Evolutionary conservation across 768 basidiomycete genomes (phyloP).

Genomic region (Agaricus subrufescens): DNA sequence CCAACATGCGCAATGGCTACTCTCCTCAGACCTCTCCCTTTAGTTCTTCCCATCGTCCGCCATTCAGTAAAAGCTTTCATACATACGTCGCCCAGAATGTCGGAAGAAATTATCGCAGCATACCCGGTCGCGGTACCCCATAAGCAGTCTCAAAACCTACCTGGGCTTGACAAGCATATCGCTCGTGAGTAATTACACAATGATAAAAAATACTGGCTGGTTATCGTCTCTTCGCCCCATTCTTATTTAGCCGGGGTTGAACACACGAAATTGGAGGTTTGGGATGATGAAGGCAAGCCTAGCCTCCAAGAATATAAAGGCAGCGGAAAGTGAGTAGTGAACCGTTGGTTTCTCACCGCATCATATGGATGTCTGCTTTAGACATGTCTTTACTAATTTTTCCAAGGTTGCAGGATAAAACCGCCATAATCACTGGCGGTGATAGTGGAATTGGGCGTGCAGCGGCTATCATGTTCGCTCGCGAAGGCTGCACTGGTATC

Average conservation of each 20-base stretch:
- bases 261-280: conserved; percentile 36
- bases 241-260: conserved; percentile 24
- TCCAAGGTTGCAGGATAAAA: conserved; percentile 27
- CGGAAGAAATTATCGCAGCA: conserved; percentile 29
- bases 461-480: conserved; percentile 45
- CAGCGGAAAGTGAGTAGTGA: conserved; percentile 32
- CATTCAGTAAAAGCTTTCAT: neutral
- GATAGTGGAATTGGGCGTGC: conserved; percentile 50
- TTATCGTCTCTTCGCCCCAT: neutral
- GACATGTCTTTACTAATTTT: neutral
- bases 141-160: conserved; percentile 42
- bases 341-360: neutral
- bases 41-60: neutral
- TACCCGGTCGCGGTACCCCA: conserved; percentile 29
- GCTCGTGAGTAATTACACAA: conserved; percentile 29
- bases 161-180: conserved; percentile 46
- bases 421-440: conserved; percentile 32
- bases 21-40: neutral
- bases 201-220: neutral
- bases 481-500: conserved; percentile 46
- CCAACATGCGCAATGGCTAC: neutral
- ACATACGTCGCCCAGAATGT: conserved; percentile 14
- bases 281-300: conserved; percentile 50
- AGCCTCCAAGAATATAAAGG: conserved; percentile 48
- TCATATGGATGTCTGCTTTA: neutral